Base-by-base conservation (phyloP, 2,329 filamentous ascomycete genomes). In the Exophiala oligosperma region DNA sequence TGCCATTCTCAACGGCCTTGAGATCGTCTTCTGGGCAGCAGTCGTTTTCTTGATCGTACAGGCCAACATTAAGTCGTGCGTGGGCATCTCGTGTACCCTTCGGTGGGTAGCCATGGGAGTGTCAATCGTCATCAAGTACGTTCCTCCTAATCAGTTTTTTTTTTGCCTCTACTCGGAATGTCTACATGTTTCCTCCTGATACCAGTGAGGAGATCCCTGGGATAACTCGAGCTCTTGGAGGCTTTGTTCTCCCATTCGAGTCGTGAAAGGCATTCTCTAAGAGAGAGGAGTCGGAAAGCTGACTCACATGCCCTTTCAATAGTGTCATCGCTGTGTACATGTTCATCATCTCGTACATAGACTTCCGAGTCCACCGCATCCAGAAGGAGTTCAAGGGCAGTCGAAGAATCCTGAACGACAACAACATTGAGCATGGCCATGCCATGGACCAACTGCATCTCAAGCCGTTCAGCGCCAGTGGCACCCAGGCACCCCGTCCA, bases 1-100 rank as follows among this genome's bases (percentile, higher is more conserved):
- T 35, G 43, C 52, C 26, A 55, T 55, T 28, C 52, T 55, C 43
- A 55, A 55, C 43, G 52, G 43, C 28, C 29, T 55, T 4, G 52
- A 55, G 21, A 17, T 55, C 17, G 29, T 55, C 21, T 55, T 55
- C 29, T 55, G 52, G 52, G 43, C 52, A 2, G 52, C 52, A 3
- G 52, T 55, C 14, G 46, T 55, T 5, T 55, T 55, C 32, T 24
- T 55, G 29, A 24, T 55, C 43, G 4, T 55, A n/a, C 52, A 55
- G 35, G 52, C 52, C 3, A 49, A 55, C 17, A 38, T 55, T n/a
- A 5, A 55, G 29, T 9, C 9, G n/a, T 55, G 52, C 23, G 52
- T 55, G 11, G 52, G 52, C 44, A 26, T 49, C 38, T 11, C 9
- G 4, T 55, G 52, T 38, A 55, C 52, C 9, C 52, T 55, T 12